Base-by-base conservation (phyloP, 2,329 filamentous ascomycete genomes). In the Juglanconis juglandina region DNA sequence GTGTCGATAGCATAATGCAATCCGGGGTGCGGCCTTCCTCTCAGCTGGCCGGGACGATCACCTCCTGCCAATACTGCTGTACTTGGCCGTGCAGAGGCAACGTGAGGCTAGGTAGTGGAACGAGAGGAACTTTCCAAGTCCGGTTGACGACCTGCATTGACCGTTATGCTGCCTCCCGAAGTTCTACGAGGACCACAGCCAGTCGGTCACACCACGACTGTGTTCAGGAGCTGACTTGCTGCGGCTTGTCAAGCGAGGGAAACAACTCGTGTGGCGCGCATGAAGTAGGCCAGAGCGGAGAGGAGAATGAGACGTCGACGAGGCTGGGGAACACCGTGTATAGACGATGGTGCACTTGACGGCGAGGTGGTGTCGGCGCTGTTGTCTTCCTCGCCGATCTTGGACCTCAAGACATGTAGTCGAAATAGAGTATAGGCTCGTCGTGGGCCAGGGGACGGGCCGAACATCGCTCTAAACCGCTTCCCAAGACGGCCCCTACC, bases 401-500 rank as follows among this genome's bases (percentile, higher is more conserved):
- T 10, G 35, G 8, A n/a, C 30, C 13, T 17, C 3, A 53, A 30
- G 39, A 34, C 39, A 32, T 44, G 52, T 42, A 46, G 17, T 51
- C 17, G 42, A 58, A 34, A 53, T 58, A 49, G 44, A 53, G 39
- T 58, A n/a, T 24, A 58, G 51, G 33, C 33, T 6, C 24, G 34
- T 39, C 34, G 33, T 39, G 50, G 39, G 34, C 56, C 48, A 34
- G 34, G 48, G 54, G n/a, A 5, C 54, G 54, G 54, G 46, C 44
- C 54, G 44, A 30, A 11, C 35, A 37, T 51, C 17, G 35, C 17
- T 39, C 35, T 44, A 39, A 14, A 37, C 54, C 33, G 13, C 42
- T 24, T 24, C 24, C 24, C 24, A 24, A 2, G 24, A 13, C 42
- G 30, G 37, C 39, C 37, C 41, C 35, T 34, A 24, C 11, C 47